Evolutionary conservation across 2,329 filamentous ascomycete species (phyloP).

Genomic region (Plenodomus biglobosus): DNA sequence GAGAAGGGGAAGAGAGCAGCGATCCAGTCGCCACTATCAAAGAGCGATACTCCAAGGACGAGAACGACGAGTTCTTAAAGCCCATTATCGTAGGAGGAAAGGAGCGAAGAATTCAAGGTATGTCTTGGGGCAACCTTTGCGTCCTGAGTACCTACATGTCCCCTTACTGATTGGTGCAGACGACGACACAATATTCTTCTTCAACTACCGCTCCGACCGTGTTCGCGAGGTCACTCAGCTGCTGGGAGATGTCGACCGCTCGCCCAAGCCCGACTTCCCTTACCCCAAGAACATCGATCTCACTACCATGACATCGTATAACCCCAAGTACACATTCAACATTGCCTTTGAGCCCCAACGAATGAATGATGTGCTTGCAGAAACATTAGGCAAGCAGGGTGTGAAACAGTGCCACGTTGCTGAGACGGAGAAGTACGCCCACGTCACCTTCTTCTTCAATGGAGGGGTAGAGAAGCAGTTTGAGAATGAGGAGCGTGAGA

Average conservation of each 20-base stretch:
- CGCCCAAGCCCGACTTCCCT: slow-evolving; percentile 84
- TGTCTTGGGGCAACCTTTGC: slow-evolving; percentile 1
- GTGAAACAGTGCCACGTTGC: slow-evolving; percentile 94
- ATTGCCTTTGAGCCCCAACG: slow-evolving; percentile 91
- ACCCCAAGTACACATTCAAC: slow-evolving; percentile 88
- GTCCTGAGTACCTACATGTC: slow-evolving; percentile 32
- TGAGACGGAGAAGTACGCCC: slow-evolving; percentile 99
- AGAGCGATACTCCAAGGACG: slow-evolving; percentile 80
- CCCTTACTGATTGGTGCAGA: slow-evolving; percentile 56
- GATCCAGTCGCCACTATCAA: slow-evolving; percentile 87
- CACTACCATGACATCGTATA: slow-evolving; percentile 98
- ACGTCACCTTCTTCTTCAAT: slow-evolving; percentile 99
- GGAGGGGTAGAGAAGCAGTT: slow-evolving; percentile 97
- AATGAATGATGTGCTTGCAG: slow-evolving; percentile 98
- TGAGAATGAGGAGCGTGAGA: slow-evolving; percentile 85
- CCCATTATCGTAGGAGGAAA: slow-evolving; percentile 92
- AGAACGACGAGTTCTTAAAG: slow-evolving; percentile 97
- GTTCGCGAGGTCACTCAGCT: slow-evolving; percentile 95
- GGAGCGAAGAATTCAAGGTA: slow-evolving; percentile 81
- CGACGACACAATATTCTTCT: slow-evolving; percentile 95
- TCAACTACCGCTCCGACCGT: slow-evolving; percentile 99
- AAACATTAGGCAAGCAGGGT: slow-evolving; percentile 88
- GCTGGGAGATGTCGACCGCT: slow-evolving; percentile 87
- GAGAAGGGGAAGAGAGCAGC: slow-evolving; percentile 81
- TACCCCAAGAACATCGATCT: slow-evolving; percentile 87